Conservation (phyloP, 2,329 filamentous ascomycete genomes). For the Venturia oleaginea region DNA sequence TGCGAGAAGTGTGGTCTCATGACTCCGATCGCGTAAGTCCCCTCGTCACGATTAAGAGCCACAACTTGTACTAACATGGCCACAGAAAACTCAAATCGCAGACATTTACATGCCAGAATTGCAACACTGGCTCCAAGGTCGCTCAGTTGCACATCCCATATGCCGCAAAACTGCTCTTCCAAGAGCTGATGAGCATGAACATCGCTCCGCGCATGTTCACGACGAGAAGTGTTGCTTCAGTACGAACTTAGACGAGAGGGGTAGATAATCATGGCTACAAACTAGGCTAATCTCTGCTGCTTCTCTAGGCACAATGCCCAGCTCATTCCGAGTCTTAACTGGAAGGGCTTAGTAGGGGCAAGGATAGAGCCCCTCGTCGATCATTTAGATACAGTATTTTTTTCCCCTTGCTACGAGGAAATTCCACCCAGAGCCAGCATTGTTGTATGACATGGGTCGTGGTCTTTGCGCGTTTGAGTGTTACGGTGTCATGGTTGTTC, state of each 20-base stretch:
- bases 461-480: neutral
- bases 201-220: slow-evolving; percentile 98
- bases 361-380: neutral
- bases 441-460: neutral
- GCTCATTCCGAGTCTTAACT: too few species aligned
- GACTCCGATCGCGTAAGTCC: slow-evolving; percentile 96
- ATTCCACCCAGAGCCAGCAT: neutral
- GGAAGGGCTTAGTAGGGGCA: too few species aligned
- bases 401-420: neutral
- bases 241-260: neutral
- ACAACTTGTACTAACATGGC: slow-evolving; percentile 16
- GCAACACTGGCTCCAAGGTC: slow-evolving; percentile 98
- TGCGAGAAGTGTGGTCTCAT: slow-evolving; percentile 98
- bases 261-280: neutral
- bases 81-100: slow-evolving; percentile 83
- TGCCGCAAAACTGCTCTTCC: slow-evolving; percentile 94
- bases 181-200: slow-evolving; percentile 97
- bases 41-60: slow-evolving; percentile 18
- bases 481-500: neutral
- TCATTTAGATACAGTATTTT: neutral
- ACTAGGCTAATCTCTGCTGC: neutral
- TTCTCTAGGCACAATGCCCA: too few species aligned
- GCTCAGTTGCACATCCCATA: slow-evolving; percentile 97
- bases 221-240: slow-evolving; percentile 47
- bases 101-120: slow-evolving; percentile 91